Evolutionary conservation across 164 flowering plant species (phyloP), one percentile per base, ranked within the genome.

Genomic region (Liriodendron chinense): DNA sequence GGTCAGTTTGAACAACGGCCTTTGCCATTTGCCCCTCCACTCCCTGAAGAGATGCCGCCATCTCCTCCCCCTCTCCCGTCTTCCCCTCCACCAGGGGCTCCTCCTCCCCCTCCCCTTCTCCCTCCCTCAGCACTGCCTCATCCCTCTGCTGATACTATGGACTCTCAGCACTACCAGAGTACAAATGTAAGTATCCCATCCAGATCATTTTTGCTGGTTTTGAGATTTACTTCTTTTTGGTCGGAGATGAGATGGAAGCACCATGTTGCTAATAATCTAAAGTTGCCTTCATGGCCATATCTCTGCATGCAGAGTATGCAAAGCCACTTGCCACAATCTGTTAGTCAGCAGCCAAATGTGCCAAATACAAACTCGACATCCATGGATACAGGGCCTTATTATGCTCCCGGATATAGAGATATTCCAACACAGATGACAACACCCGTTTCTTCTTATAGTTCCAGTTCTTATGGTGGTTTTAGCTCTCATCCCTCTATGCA

Each of bases 21-120:
- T 9, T 24, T 78, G 48, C 72, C 89, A 24, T 76, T 79, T 75
- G 83, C 82, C 24, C 90, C 91, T 63, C 94, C 90, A 65, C 83
- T 84, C 43, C 94, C 92, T 49, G 85, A 81, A 64, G 86, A 86
- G 61, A 70, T 77, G 68, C 91, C 89, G 47, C 92, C 89, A 49
- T 82, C 89, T 69, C 87, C 90, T 76, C 92, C 93, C 68, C 92
- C 97, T 62, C 79, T 85, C 47, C 91, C 92, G 74, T 65, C 74
- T 48, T 84, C 87, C 14, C 86, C 84, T 59, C 86, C 87, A 18
- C 86, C 89, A 22, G 57, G 75, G 13, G 81, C 83, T 47, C 84
- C 81, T 10, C 82, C 83, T 66, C 78, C 82, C 28, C 74, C 75
- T 10, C 74, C 76, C 1, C 81, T 74, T 20, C 78, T 79, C 47